Evolutionary conservation across 768 basidiomycete genomes (phyloP), one percentile per base, ranked within the genome.

Genomic region (Galerina sulciceps): DNA sequence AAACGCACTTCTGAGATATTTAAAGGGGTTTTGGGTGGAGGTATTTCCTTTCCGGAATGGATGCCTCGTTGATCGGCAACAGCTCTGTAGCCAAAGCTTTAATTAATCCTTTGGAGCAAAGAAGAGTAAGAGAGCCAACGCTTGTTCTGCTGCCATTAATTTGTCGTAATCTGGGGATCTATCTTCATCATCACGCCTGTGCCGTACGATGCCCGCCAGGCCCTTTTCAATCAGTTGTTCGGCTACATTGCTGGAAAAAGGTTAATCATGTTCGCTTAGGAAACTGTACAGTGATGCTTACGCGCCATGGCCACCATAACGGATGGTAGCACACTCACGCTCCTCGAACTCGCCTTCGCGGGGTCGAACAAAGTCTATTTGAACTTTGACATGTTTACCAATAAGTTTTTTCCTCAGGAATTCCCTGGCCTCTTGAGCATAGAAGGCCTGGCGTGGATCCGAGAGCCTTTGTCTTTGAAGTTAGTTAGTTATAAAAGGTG

Each of bases 121-220:
- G 44, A 43, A 6, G 23, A 36, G 42, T 44, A 8, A 20, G 41
- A 22, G 51, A 4, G 80, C 91, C 74, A 66, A 96, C 94, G 77
- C 77, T 77, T 96, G 94, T 72, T 99, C 96, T 8, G 95, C 97
- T 26, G 89, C 87, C 83, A 98, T 94, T 43, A 99, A 79, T 76
- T 94, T 95, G 76, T 99, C 97, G 63, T 94, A 94, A 69, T 98
- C 96, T 6, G 90, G 83, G n/a, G 96, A 96, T 46, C 96, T 85
- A 66, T 96, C 92, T 73, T 99, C 96, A 68, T 99, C 96, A 65
- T 96, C 96, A 18, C 93, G 87, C 68, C 88, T 91, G 75, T 99
- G 96, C 45, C 96, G 88, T 23, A 99, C 87, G 10, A 91, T 90
- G 55, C 87, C 90, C 3, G 94, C 93, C 31, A 96, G 76, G 46